These are phyloP conservation scores for Rosa multiflora DNA, from an alignment of 306 rosid species.

Conservation along the genomic window DNA sequence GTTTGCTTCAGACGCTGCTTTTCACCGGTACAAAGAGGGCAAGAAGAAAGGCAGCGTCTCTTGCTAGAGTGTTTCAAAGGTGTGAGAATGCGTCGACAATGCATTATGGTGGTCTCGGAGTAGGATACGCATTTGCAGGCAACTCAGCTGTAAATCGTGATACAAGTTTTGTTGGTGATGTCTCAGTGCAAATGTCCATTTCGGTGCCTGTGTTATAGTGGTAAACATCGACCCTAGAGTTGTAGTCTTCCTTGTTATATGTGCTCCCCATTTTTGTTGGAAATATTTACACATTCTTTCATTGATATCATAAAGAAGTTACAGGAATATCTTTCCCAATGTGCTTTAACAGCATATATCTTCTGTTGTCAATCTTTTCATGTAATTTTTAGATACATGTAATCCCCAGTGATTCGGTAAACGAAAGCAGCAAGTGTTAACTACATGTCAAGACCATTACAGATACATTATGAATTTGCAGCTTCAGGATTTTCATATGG, in stretches of 20 bases:
- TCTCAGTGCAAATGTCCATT: slow-evolving; percentile 77
- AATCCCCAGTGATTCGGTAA: slow-evolving; percentile 30
- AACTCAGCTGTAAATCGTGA: slow-evolving; percentile 71
- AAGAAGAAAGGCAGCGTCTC: slow-evolving; percentile 94
- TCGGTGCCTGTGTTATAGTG: slow-evolving; percentile 81
- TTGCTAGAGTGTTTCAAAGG: slow-evolving; percentile 87
- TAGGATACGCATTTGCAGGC: slow-evolving; percentile 69
- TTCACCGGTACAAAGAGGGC: slow-evolving; percentile 95
- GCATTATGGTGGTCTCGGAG: slow-evolving; percentile 80
- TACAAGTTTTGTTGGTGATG: slow-evolving; percentile 66
- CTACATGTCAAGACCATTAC: slow-evolving; percentile 32
- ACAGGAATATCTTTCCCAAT: slow-evolving; percentile 45
- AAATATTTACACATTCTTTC: slow-evolving; percentile 74
- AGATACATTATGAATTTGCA: slow-evolving; percentile 14
- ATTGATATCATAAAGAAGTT: slow-evolving; percentile 62
- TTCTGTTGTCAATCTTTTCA: slow-evolving; percentile 33
- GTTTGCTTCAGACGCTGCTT: slow-evolving; percentile 73
- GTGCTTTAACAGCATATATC: slow-evolving; percentile 35
- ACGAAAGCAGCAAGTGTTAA: slow-evolving; percentile 31
- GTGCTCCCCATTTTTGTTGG: slow-evolving; percentile 56
- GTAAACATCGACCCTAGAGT: slow-evolving; percentile 27
- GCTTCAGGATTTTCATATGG: neutral
- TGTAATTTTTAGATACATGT: slow-evolving; percentile 30
- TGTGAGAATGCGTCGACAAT: slow-evolving; percentile 50
- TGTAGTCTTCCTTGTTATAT: slow-evolving; percentile 22